Base-by-base conservation (phyloP, 441 rosid genomes). In the Flueggea neowawraea region DNA sequence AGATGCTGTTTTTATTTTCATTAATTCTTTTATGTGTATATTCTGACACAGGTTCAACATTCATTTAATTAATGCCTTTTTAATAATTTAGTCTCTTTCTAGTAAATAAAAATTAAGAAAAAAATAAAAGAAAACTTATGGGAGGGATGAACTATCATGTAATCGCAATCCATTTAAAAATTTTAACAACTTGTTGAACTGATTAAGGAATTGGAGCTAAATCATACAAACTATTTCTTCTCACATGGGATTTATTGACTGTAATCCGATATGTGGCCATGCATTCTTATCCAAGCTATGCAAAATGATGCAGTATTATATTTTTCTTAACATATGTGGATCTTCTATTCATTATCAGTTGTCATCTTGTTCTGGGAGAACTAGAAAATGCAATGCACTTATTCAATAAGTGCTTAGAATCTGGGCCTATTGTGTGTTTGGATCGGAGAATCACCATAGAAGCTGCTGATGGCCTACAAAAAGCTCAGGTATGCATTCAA, bases 311-410 rank as follows among this genome's bases (percentile, higher is more conserved):
- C n/a, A n/a, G n/a, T n/a, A n/a, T n/a, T n/a, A n/a, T n/a, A n/a
- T n/a, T n/a, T n/a, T n/a, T n/a, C n/a, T n/a, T 54, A 60, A 69
- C 57, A 44, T 60, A 39, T 41, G 50, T 16, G 51, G 28, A 12
- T 57, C 10, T 33, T 28, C 51, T 75, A 66, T 66, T 69, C 66
- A 10, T 31, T 60, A 53, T 57, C 71, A 95, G 99, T 72, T 95
- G 99, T 70, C 79, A 79, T 75, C 99, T 95, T 78, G 77, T 75
- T 63, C 92, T 95, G 63, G 99, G 98, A 65, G 94, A 95, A 82
- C 63, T 82, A 73, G 95, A 90, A 57, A 81, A 88, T 65, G 95
- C 98, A 47, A 71, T 80, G 55, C 73, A 57, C 49, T 76, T 71
- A 74, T 95, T 85, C 73, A 82, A 58, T 32, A 84, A 74, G 75